These are phyloP conservation scores for Hypoxylon intermedium DNA, from an alignment of 495 filamentous ascomycete species.

Conservation along the genomic window DNA sequence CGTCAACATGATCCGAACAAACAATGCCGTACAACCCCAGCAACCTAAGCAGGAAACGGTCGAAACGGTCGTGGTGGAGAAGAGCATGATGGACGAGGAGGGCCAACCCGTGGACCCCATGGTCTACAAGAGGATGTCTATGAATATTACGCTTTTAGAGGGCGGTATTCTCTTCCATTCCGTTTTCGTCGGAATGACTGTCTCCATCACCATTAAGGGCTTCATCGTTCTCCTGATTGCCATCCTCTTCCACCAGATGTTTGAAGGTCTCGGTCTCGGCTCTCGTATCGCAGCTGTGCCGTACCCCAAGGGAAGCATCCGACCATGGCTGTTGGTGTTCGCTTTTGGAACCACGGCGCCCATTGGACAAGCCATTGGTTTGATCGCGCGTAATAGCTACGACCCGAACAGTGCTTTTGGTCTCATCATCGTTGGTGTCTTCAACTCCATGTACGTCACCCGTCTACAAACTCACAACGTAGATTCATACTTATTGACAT, in stretches of 20 bases:
- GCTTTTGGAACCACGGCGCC: slow-evolving; percentile 67
- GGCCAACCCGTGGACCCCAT: slow-evolving; percentile 51
- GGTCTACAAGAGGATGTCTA: slow-evolving; percentile 55
- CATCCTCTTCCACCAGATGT: slow-evolving; percentile 74
- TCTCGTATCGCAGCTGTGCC: slow-evolving; percentile 66
- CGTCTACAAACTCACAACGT: background rate
- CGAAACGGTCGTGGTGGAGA: slow-evolving; percentile 41
- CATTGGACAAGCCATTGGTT: slow-evolving; percentile 66
- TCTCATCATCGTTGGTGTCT: slow-evolving; percentile 69
- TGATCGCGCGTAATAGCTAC: slow-evolving; percentile 64
- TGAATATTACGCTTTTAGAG: slow-evolving; percentile 63
- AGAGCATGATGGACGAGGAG: slow-evolving; percentile 48
- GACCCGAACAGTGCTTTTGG: slow-evolving; percentile 69
- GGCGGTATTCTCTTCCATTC: slow-evolving; percentile 66
- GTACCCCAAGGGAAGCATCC: slow-evolving; percentile 54
- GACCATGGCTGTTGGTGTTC: slow-evolving; percentile 69
- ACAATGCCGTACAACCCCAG: slow-evolving; percentile 9
- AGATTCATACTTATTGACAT: slow-evolving; percentile 7
- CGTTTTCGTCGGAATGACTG: slow-evolving; percentile 72
- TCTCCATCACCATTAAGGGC: slow-evolving; percentile 68
- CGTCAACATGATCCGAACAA: slow-evolving; percentile 52
- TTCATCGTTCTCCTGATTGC: slow-evolving; percentile 72
- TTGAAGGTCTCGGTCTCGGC: slow-evolving; percentile 73
- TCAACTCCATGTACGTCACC: slow-evolving; percentile 69
- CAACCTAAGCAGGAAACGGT: slow-evolving; percentile 28